These are phyloP conservation scores for Podospora tetraspora DNA, from an alignment of 495 filamentous ascomycete genomes.

Conservation along the genomic window DNA sequence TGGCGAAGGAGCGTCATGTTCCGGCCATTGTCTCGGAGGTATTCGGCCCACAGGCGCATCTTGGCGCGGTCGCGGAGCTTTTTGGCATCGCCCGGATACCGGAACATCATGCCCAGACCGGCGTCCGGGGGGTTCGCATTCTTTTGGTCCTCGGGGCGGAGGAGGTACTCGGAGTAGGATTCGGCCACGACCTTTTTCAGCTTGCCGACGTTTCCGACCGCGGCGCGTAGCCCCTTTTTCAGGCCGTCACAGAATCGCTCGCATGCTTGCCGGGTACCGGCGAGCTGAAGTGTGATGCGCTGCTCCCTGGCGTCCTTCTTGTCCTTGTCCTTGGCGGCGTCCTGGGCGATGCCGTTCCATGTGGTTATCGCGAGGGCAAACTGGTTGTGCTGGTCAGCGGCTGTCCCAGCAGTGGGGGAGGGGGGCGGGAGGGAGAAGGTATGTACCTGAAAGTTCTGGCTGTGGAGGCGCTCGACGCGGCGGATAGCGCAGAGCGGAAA, in stretches of 20 bases:
- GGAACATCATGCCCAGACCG: constrained; percentile 86
- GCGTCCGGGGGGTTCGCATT: constrained; percentile 72
- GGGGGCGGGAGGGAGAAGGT: not conserved
- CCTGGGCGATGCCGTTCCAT: constrained; percentile 73
- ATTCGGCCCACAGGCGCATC: constrained; percentile 96
- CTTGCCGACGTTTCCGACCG: constrained; percentile 78
- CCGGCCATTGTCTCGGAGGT: constrained; percentile 90
- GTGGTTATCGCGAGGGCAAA: constrained; percentile 93
- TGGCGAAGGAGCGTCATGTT: constrained; percentile 89
- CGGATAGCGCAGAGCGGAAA: constrained; percentile 90
- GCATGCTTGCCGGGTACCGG: constrained; percentile 79
- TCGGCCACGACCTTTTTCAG: constrained; percentile 69
- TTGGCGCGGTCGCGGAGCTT: constrained; percentile 94
- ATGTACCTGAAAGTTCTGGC: constrained; percentile 66
- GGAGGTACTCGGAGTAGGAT: constrained; percentile 90
- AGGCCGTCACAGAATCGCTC: constrained; percentile 94
- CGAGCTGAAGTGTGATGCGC: constrained; percentile 83
- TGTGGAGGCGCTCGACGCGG: constrained; percentile 86
- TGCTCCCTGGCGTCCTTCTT: constrained; percentile 57
- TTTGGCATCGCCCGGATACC: constrained; percentile 92
- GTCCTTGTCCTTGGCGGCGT: constrained; percentile 44
- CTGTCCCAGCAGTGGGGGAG: not conserved
- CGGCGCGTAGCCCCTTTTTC: constrained; percentile 79
- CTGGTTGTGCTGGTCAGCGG: constrained; percentile 29
- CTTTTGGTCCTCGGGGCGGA: constrained; percentile 55